Evolutionary conservation across 495 filamentous ascomycete genomes (phyloP).

Genomic region (Lasiosphaeria hispida): DNA sequence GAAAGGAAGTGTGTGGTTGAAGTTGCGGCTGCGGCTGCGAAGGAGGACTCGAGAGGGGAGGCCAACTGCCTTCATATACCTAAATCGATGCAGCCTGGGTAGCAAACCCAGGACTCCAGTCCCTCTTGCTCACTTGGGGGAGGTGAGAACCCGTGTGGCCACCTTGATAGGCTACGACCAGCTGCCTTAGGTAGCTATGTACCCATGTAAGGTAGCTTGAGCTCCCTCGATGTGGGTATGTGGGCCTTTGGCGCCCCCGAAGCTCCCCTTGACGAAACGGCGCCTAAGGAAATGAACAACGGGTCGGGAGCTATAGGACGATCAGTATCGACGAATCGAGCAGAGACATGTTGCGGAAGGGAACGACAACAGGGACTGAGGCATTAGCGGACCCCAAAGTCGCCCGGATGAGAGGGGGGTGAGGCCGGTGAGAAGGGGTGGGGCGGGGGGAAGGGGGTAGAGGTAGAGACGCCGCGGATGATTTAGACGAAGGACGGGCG

Average conservation of each 20-base stretch:
- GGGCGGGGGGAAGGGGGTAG: not conserved
- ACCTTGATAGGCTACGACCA: not conserved
- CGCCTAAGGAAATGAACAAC: conserved; percentile 24
- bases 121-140: not conserved
- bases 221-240: too few relatives aligned
- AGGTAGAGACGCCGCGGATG: conserved; percentile 1
- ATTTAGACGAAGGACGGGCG: not conserved
- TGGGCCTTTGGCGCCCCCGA: not conserved
- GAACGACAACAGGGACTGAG: not conserved
- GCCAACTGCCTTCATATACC: not conserved
- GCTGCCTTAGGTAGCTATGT: too few relatives aligned
- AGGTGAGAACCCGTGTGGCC: conserved; percentile 11
- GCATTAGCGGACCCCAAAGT: conserved; percentile 2
- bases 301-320: conserved; percentile 13
- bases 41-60: not conserved
- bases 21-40: conserved; percentile 1
- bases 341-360: not conserved
- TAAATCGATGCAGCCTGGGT: not conserved
- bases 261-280: conserved; percentile 6
- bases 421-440: not conserved
- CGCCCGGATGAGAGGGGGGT: conserved; percentile 4
- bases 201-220: too few relatives aligned
- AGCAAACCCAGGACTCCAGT: not conserved
- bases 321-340: conserved; percentile 16
- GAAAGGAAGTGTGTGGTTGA: too few relatives aligned